Conservation (phyloP, 352 stramenopile genomes). For the Phytophthora tentaculata region DNA sequence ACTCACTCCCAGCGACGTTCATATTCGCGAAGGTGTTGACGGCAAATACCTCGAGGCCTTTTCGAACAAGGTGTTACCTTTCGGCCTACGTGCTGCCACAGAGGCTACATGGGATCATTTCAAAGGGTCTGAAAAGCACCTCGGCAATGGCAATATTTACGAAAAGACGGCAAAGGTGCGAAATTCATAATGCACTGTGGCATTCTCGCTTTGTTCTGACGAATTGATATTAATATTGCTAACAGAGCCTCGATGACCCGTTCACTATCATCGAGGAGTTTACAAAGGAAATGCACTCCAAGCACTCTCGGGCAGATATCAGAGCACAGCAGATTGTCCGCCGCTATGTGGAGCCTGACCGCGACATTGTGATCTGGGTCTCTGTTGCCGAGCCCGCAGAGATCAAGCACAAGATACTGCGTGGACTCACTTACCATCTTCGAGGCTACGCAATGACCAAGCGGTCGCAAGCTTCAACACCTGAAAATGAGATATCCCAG, state of each 20-base stretch:
- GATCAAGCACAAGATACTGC: constrained; percentile 55
- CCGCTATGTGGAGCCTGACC: constrained; percentile 54
- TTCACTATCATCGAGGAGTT: constrained; percentile 65
- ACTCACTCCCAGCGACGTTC: constrained; percentile 36
- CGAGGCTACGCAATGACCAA: constrained; percentile 59
- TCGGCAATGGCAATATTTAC: constrained; percentile 42
- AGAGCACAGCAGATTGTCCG: constrained; percentile 58
- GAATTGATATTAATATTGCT: background rate
- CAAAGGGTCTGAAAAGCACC: constrained; percentile 44
- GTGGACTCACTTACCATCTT: constrained; percentile 47
- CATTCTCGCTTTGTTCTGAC: background rate
- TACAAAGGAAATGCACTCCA: constrained; percentile 55
- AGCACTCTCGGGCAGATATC: constrained; percentile 54
- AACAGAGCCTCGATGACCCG: constrained; percentile 31
- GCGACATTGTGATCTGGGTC: constrained; percentile 59
- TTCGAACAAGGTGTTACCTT: constrained; percentile 51
- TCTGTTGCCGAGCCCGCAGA: constrained; percentile 47
- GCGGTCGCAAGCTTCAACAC: constrained; percentile 21
- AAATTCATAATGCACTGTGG: background rate
- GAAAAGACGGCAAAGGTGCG: constrained; percentile 41
- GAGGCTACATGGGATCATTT: constrained; percentile 53
- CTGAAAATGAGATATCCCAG: constrained; percentile 27
- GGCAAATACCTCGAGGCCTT: constrained; percentile 51
- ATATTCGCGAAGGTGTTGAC: constrained; percentile 43
- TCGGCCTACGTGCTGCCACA: constrained; percentile 38